Base-by-base conservation (phyloP, 306 rosid species). In the apple (Malus domestica) region DNA sequence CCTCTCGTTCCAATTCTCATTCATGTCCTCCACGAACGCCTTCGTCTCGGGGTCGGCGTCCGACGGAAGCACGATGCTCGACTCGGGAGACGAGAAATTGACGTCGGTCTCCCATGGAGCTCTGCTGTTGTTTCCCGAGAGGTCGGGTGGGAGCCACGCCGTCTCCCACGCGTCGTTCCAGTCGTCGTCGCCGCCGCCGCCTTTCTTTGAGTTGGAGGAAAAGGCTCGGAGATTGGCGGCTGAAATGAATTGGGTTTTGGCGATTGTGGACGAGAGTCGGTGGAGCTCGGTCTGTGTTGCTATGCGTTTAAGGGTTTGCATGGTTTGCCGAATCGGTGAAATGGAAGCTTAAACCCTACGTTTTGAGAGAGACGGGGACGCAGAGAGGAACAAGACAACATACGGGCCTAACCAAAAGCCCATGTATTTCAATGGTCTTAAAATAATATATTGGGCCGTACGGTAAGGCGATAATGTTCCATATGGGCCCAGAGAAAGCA, bases 161-260 rank as follows among this genome's bases (percentile, higher is more conserved):
- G 96, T 80, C 63, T 92, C 98, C 98, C 98, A 95, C 0, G 98
- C 89, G 32, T 89, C 92, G 38, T 95, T 95, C 98, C 97, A 95
- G 59, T 92, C 96, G 40, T 90, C 93, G 59, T 88, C 92, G 80
- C 20, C 55, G 55, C 35, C 35, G 35, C 55, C 55, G 8, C 86
- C 91, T 52, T 81, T 80, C 75, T 68, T 74, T 12, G 78, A 32
- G 33, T 78, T 59, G 29, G 87, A 75, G 10, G 83, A 84, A 20
- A 75, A 67, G 18, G 69, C 11, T 77, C 71, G 71, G 70, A 44
- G 44, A 75, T 57, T 65, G 75, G 44, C 16, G 68, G 64, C n/a
- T 45, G 69, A 22, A 55, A 4, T 63, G 67, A 72, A 32, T 45
- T 35, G 72, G 71, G 81, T n/a, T 49, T 78, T 79, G 9, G 35